Percentiles rank a stretch among this genome's conserved stretches.
These are phyloP conservation scores for Nicotiana knightiana DNA, from an alignment of 257 asterid species.

Conservation along the genomic window DNA sequence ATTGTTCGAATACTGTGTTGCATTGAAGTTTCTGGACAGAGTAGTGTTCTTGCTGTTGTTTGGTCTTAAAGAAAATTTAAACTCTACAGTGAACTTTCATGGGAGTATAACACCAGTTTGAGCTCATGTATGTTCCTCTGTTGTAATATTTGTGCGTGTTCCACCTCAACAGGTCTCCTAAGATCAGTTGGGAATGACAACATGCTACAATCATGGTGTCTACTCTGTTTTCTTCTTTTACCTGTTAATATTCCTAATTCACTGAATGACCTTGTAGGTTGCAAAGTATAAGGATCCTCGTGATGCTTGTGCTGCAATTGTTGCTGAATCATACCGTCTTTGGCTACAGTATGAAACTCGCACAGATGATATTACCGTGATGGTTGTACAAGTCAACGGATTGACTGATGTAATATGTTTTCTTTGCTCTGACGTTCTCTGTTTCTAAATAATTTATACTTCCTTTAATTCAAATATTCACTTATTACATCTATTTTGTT, in stretches of 20 bases:
- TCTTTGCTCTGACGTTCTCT: constrained; percentile 11
- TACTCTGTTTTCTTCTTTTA: not conserved
- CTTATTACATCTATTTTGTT: constrained; percentile 16
- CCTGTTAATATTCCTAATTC: constrained; percentile 12
- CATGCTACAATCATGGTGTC: not conserved
- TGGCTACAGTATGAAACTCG: constrained; percentile 98
- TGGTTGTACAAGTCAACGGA: constrained; percentile 79
- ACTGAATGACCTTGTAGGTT: constrained; percentile 43
- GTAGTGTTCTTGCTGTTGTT: not conserved
- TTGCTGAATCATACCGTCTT: constrained; percentile 92
- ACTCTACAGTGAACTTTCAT: not conserved
- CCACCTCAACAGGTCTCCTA: constrained; percentile 4
- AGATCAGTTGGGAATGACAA: not conserved
- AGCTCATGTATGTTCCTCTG: not conserved
- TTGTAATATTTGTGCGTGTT: not conserved
- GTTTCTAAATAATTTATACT: constrained; percentile 1
- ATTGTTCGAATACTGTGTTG: not conserved
- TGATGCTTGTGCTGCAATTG: constrained; percentile 99
- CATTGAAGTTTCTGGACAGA: not conserved
- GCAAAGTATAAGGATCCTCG: constrained; percentile 80
- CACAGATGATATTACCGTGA: constrained; percentile 96
- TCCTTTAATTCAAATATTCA: constrained; percentile 8
- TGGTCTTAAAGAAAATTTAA: not conserved
- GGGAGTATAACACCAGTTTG: not conserved
- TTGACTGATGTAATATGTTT: constrained; percentile 55